Base-by-base conservation (phyloP, 2,329 filamentous ascomycete genomes). In the Onygenales sp. region DNA sequence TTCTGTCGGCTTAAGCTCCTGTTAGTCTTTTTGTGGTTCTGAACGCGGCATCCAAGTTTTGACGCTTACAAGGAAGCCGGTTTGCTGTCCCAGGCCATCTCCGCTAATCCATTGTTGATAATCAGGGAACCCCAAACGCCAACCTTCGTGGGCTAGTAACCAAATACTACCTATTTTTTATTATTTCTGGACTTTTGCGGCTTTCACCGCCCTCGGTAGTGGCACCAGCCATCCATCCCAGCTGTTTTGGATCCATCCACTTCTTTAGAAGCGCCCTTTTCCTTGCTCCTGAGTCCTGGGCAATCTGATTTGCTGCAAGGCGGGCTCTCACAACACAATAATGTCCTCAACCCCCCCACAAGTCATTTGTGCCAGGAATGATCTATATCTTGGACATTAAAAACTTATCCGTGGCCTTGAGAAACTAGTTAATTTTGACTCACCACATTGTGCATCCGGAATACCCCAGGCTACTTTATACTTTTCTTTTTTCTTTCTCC, bases 211-310 rank as follows among this genome's bases (percentile, higher is more conserved):
- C 36, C n/a, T n/a, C 17, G 35, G 41, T 17, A 48, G 46, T 48
- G 46, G 14, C n/a, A 48, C 45, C 45, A 38, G 17, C 35, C 35
- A 49, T 39, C 21, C 47, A 49, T 35, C 36, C 41, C 36, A 21
- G 47, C 17, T 49, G 35, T 49, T 49, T 49, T 41, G 36, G 47
- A 49, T 35, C 47, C 47, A 49, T 49, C 35, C 13, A 5, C 46
- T 49, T 49, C 35, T 17, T 7, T 27, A 17, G 10, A 8, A 33
- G 39, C 36, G 21, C 35, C 47, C 31, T 32, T 33, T 41, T 42
- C 21, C 13, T 49, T 42, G 47, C 35, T 17, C 14, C 17, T n/a
- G 17, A 17, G 17, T 17, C 17, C 17, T 17, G 17, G 17, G 21
- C 36, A 39, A 41, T 31, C 21, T 39, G 36, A 39, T 39, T 39